These are phyloP conservation scores for Ascochyta lentis DNA, from an alignment of 2,329 filamentous ascomycete species.

Conservation along the genomic window DNA sequence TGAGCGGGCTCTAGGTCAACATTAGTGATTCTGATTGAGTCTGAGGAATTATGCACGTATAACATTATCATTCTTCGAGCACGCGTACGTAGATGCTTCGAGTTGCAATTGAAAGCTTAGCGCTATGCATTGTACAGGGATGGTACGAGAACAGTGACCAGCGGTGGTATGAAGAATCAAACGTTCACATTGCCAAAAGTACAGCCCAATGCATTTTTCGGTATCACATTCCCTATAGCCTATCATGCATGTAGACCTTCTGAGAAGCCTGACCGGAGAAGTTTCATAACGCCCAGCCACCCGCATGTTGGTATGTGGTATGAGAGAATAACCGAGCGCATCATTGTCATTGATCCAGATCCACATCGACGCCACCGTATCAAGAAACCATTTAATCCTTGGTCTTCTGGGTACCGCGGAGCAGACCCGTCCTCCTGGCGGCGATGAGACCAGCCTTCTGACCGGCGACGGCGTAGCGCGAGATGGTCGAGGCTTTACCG, in stretches of 20 bases:
- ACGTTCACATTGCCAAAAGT: constrained; percentile 33
- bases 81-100: too few species aligned
- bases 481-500: constrained; percentile 99
- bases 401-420: constrained; percentile 99
- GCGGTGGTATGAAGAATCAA: background rate
- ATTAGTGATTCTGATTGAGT: too few species aligned
- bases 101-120: too few species aligned
- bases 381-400: constrained; percentile 70
- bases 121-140: constrained; percentile 5
- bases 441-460: constrained; percentile 99
- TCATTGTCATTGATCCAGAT: constrained; percentile 35
- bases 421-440: constrained; percentile 98
- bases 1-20: constrained; percentile 23
- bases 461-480: constrained; percentile 94
- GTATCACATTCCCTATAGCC: constrained; percentile 48
- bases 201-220: constrained; percentile 46
- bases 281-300: constrained; percentile 49
- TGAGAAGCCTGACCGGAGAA: constrained; percentile 42
- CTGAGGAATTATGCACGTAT: too few species aligned
- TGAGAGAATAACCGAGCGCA: constrained; percentile 47
- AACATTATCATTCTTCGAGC: too few species aligned
- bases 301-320: constrained; percentile 43
- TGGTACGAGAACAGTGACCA: background rate
- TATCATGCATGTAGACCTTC: constrained; percentile 43
- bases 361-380: constrained; percentile 36